phyloP scores from a whole-genome alignment of 441 rosid species.

The Eutrema salsugineum region DNA sequence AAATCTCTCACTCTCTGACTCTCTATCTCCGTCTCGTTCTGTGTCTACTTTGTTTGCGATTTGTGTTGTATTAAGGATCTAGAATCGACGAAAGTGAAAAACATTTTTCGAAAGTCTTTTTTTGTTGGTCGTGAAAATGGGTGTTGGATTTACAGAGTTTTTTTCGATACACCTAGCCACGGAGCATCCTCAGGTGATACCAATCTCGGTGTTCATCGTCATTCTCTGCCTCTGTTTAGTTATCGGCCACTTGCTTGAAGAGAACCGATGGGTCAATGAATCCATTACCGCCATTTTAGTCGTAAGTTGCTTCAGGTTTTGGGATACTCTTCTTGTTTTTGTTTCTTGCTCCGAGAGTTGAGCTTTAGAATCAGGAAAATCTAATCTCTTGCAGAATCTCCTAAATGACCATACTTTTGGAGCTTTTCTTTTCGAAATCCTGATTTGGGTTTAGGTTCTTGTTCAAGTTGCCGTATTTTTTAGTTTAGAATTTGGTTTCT shows the following conservation, averaged over 20 bases:
- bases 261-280: conserved; percentile 69
- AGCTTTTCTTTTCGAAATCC: background rate
- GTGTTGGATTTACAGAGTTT: conserved; percentile 22
- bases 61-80: background rate
- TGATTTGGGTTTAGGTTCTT: background rate
- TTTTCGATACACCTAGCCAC: conserved; percentile 25
- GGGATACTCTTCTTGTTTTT: background rate
- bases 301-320: conserved; percentile 24
- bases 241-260: conserved; percentile 66
- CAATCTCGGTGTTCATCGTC: conserved; percentile 58
- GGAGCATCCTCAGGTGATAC: conserved; percentile 62
- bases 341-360: background rate
- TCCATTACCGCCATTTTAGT: conserved; percentile 64
- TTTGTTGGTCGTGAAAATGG: conserved; percentile 1
- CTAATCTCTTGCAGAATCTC: background rate
- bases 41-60: conserved; percentile 5
- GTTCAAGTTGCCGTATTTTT: background rate
- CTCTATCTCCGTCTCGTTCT: background rate
- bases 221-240: conserved; percentile 57
- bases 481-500: too few species aligned
- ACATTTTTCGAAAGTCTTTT: background rate
- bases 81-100: background rate
- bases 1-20: conserved; percentile 1
- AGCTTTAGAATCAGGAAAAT: background rate
- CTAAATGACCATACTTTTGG: background rate